These are phyloP conservation scores for Colletotrichum sojae DNA, from an alignment of 2,329 filamentous ascomycete genomes.

Conservation along the genomic window DNA sequence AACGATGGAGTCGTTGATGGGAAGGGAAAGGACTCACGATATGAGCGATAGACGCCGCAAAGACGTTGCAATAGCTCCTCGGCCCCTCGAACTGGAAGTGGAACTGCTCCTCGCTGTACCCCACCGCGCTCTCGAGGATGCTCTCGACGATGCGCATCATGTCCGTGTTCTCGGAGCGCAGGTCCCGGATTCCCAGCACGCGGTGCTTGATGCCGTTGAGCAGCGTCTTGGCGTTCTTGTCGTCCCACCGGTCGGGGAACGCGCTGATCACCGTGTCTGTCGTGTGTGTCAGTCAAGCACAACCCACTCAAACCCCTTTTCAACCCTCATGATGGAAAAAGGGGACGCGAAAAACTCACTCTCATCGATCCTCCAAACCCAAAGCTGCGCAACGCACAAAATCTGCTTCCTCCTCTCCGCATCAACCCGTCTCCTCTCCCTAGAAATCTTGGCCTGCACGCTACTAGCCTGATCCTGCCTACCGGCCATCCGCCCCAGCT, in stretches of 20 bases:
- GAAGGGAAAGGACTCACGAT: conserved; percentile 28
- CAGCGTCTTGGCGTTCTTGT: conserved; percentile 43
- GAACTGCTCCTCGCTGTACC: conserved; percentile 42
- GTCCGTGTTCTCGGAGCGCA: conserved; percentile 33
- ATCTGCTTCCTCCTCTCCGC: conserved; percentile 49
- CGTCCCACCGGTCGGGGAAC: conserved; percentile 42
- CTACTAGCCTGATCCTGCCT: conserved; percentile 41
- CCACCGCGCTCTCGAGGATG: conserved; percentile 33
- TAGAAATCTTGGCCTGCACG: conserved; percentile 37
- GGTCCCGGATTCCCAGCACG: conserved; percentile 26
- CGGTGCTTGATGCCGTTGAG: conserved; percentile 42
- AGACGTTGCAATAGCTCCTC: conserved; percentile 39
- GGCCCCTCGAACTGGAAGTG: conserved; percentile 43
- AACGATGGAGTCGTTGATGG: too few species aligned
- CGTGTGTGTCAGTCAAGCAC: background rate
- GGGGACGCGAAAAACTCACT: conserved; percentile 12
- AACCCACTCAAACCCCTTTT: background rate
- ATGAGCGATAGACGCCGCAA: conserved; percentile 36
- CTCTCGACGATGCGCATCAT: conserved; percentile 36
- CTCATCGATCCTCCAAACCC: conserved; percentile 42
- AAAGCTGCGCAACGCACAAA: conserved; percentile 46
- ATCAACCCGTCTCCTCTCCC: conserved; percentile 40
- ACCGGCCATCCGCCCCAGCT: conserved; percentile 40
- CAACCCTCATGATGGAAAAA: background rate
- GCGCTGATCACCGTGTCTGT: conserved; percentile 41